A percentile compares a stretch with the other conserved stretches of the same genome.
Evolutionary conservation across 352 stramenopile genomes (phyloP).

Genomic region (Globisporangium okanoganense): DNA sequence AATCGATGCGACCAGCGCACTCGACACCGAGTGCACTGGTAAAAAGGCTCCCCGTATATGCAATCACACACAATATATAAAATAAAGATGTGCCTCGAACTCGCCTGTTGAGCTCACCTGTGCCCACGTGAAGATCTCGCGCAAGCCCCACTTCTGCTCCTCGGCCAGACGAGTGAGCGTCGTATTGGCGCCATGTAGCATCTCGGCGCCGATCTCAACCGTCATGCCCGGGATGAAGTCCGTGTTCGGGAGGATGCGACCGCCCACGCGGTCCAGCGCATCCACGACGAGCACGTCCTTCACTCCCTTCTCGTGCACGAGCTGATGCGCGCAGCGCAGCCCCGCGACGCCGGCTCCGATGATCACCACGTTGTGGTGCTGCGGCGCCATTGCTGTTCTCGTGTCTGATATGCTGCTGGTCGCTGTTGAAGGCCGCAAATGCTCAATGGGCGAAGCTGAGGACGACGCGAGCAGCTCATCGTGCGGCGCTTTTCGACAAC

Average conservation of each 20-base stretch:
- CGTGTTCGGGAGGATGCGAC: constrained; percentile 54
- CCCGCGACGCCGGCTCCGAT: constrained; percentile 66
- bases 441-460: neutral
- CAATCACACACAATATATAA: constrained; percentile 15
- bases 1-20: constrained; percentile 64
- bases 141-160: constrained; percentile 58
- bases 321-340: constrained; percentile 57
- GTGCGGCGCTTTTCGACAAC: neutral
- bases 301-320: constrained; percentile 52
- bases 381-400: neutral
- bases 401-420: neutral
- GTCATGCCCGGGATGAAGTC: constrained; percentile 72
- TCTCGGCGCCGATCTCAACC: constrained; percentile 71
- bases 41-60: constrained; percentile 11
- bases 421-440: neutral
- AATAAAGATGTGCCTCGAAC: neutral
- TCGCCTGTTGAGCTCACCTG: constrained; percentile 45
- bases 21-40: neutral
- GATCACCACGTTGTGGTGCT: constrained; percentile 64
- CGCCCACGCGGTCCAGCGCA: constrained; percentile 55
- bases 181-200: constrained; percentile 75
- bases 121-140: constrained; percentile 85
- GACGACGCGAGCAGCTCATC: neutral
- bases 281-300: constrained; percentile 74
- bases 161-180: constrained; percentile 65